Percentiles rank a stretch among this genome's conserved stretches.
These are phyloP conservation scores for Heteromeles arbutifolia DNA, from an alignment of 306 rosid genomes.

Conservation along the genomic window DNA sequence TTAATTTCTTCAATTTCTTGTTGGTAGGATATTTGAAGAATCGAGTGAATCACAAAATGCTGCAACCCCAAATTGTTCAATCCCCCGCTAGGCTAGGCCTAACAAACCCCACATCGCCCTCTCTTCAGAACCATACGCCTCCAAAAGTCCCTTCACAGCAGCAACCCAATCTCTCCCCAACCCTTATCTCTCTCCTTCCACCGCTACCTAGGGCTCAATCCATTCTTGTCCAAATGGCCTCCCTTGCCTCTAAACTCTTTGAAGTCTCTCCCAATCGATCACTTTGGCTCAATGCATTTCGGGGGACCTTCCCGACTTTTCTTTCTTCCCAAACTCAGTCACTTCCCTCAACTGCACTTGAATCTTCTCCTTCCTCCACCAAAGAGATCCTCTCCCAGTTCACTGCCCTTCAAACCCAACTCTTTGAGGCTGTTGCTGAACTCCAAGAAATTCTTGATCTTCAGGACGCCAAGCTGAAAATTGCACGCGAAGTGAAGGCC, in stretches of 20 bases:
- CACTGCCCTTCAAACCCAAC: conserved; percentile 65
- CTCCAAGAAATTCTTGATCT: conserved; percentile 90
- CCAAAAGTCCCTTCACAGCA: conserved; percentile 58
- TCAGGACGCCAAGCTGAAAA: conserved; percentile 69
- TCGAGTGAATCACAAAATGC: conserved; percentile 33
- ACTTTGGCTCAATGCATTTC: conserved; percentile 65
- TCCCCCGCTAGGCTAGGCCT: conserved; percentile 90
- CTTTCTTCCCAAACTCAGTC: conserved; percentile 52
- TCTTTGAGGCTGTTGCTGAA: conserved; percentile 80
- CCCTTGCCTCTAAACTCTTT: conserved; percentile 64
- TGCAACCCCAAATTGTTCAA: conserved; percentile 72
- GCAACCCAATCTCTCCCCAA: conserved; percentile 30
- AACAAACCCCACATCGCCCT: conserved; percentile 69
- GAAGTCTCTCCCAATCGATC: conserved; percentile 70
- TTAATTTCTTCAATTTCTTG: neutral
- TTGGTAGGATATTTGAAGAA: neutral
- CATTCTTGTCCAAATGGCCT: conserved; percentile 79
- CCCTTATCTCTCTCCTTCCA: conserved; percentile 74
- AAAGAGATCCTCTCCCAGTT: conserved; percentile 68
- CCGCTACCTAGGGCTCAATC: conserved; percentile 88
- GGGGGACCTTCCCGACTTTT: conserved; percentile 73
- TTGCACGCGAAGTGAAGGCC: conserved; percentile 49
- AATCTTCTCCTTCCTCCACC: conserved; percentile 51
- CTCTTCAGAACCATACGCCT: conserved; percentile 65
- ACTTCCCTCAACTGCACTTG: conserved; percentile 25